phyloP scores from a whole-genome alignment of 352 stramenopile genomes.

The Globisporangium middletonii region DNA sequence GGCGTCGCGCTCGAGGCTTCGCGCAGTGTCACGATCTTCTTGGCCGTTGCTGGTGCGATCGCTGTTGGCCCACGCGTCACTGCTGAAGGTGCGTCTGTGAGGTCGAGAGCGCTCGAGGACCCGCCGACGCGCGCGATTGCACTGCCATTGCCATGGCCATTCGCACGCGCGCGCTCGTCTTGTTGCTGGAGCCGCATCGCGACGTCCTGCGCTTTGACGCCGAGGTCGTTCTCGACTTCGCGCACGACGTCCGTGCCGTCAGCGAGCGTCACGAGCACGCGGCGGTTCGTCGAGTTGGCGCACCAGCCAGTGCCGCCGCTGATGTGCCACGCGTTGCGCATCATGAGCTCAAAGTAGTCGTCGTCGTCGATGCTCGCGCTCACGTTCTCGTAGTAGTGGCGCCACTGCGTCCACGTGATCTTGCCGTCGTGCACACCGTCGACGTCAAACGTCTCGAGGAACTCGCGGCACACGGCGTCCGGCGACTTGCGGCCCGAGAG shows the following conservation, averaged over 20 bases:
- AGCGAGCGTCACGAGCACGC: slow-evolving; percentile 55
- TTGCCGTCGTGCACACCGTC: slow-evolving; percentile 65
- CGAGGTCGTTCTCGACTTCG: slow-evolving; percentile 37
- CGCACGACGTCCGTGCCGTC: slow-evolving; percentile 44
- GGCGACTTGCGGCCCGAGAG: slow-evolving; percentile 52
- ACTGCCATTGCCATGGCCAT: neutral
- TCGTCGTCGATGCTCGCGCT: slow-evolving; percentile 86
- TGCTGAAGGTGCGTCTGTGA: slow-evolving; percentile 8
- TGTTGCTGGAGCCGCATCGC: slow-evolving; percentile 28
- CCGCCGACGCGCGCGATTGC: slow-evolving; percentile 4
- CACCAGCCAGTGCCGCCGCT: slow-evolving; percentile 38
- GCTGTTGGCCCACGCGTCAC: neutral
- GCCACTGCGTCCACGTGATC: slow-evolving; percentile 60
- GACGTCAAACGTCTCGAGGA: slow-evolving; percentile 84
- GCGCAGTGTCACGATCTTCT: slow-evolving; percentile 54
- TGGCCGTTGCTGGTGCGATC: slow-evolving; percentile 5
- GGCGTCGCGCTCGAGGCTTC: slow-evolving; percentile 34
- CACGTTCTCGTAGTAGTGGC: slow-evolving; percentile 88
- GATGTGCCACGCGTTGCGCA: slow-evolving; percentile 80
- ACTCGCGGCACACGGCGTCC: slow-evolving; percentile 71
- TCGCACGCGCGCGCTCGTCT: slow-evolving; percentile 11
- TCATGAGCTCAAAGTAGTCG: slow-evolving; percentile 90
- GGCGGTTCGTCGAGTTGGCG: slow-evolving; percentile 52
- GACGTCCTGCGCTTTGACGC: slow-evolving; percentile 27
- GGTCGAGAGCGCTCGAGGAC: slow-evolving; percentile 6